Evolutionary conservation across 805 yeast genomes (phyloP).

Genomic region (Candida suzukii): DNA sequence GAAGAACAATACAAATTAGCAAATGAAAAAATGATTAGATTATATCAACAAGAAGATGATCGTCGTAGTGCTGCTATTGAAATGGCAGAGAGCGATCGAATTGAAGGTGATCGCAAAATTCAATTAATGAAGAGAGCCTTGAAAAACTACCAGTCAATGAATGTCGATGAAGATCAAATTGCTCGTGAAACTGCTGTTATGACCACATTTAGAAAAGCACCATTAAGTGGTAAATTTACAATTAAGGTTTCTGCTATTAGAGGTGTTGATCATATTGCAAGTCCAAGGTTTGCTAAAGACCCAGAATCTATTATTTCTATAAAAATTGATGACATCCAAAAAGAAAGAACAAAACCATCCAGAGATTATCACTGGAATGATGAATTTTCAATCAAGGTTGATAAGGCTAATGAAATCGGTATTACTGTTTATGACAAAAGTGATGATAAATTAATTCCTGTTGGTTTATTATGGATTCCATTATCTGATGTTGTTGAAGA

Average conservation of each 20-base stretch:
- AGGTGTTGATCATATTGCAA: slow-evolving; percentile 88
- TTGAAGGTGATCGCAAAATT: slow-evolving; percentile 80
- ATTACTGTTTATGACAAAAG: slow-evolving; percentile 78
- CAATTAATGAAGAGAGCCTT: slow-evolving; percentile 76
- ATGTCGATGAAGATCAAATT: slow-evolving; percentile 62
- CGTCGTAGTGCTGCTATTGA: slow-evolving; percentile 71
- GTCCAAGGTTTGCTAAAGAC: slow-evolving; percentile 68
- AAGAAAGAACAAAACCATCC: slow-evolving; percentile 67
- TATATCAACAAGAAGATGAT: slow-evolving; percentile 90
- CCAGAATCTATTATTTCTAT: slow-evolving; percentile 75
- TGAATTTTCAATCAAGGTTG: slow-evolving; percentile 71
- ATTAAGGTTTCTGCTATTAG: slow-evolving; percentile 71
- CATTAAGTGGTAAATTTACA: slow-evolving; percentile 73
- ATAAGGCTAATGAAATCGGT: slow-evolving; percentile 88
- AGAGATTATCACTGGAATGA: slow-evolving; percentile 81
- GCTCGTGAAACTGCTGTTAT: slow-evolving; percentile 59
- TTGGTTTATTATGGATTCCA: slow-evolving; percentile 87
- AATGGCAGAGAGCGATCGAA: slow-evolving; percentile 82
- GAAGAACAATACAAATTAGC: slow-evolving; percentile 93
- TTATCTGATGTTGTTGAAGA: slow-evolving; percentile 92
- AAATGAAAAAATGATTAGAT: slow-evolving; percentile 77
- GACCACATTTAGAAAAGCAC: slow-evolving; percentile 71
- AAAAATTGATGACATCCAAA: slow-evolving; percentile 84
- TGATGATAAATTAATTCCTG: slow-evolving; percentile 67
- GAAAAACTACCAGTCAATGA: slow-evolving; percentile 85